Evolutionary conservation across 768 basidiomycete genomes (phyloP), one percentile per base, ranked within the genome.

Genomic region (Tremella fuciformis): DNA sequence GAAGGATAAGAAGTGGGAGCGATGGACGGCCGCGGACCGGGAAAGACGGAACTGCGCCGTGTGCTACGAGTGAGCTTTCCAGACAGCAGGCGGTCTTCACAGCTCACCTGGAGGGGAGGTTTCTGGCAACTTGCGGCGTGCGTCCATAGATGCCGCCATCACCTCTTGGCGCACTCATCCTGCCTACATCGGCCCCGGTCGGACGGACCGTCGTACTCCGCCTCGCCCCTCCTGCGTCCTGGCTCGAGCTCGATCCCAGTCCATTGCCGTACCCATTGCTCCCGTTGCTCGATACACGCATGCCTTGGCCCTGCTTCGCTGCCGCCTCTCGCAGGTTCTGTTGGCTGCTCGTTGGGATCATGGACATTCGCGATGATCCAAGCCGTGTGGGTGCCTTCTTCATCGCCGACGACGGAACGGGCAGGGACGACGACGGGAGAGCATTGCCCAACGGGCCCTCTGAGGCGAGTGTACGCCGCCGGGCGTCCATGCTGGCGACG

Each of bases 11-110:
- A 29, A n/a, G 19, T 82, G 1, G 82, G 81, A 2, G 82, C 80
- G 40, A 80, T 73, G 16, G 81, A 76, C 8, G 74, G 77, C 4
- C 81, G 82, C 1, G 41, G 34, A 13, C 55, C 18, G 7, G 63
- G 53, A 39, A 59, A 91, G 44, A 84, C 79, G 25, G 89, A 89
- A n/a, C 84, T 85, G 57, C 88, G 83, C 44, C 89, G 85, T 29
- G 83, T 83, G 65, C 86, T 89, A 29, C 84, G 85, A 67, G 57
- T 53, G 24, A 53, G 37, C 18, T 26, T 42, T 11, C 41, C 13
- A 8, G 13, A 52, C 16, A 6, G 21, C 29, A 50, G 9, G 22
- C 34, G 18, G 37, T 24, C 38, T 16, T 8, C 37, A 19, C 54
- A 61, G 19, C 83, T 67, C 67, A 88, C 89, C 66, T 71, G 24